These are phyloP conservation scores for Boletus barrowsii DNA, from an alignment of 768 basidiomycete species.

Conservation along the genomic window DNA sequence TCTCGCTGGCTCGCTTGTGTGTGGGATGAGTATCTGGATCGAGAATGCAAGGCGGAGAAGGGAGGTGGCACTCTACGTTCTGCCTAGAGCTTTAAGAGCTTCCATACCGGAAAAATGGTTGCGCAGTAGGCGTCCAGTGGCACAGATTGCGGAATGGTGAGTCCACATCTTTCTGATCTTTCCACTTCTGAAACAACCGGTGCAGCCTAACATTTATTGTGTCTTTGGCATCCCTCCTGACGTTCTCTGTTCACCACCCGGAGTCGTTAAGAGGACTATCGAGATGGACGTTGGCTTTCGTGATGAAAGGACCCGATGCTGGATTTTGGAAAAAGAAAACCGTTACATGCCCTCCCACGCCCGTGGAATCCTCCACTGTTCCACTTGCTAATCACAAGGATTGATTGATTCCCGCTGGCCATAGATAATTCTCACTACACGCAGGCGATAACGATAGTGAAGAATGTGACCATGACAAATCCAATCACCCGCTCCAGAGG, in stretches of 20 bases:
- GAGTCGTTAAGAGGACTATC: constrained; percentile 70
- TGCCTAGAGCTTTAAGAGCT: constrained; percentile 66
- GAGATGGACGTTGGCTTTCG: constrained; percentile 65
- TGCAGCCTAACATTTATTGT: constrained; percentile 55
- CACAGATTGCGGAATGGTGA: constrained; percentile 53
- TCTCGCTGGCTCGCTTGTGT: constrained; percentile 62
- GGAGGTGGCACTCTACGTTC: constrained; percentile 77
- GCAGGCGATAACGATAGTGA: not conserved
- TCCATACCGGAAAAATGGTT: constrained; percentile 57
- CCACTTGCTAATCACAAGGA: not conserved
- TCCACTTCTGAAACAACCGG: constrained; percentile 8
- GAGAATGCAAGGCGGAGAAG: constrained; percentile 69
- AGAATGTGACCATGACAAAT: not conserved
- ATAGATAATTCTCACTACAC: not conserved
- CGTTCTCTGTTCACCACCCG: constrained; percentile 58
- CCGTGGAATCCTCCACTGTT: constrained; percentile 1
- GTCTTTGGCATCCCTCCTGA: constrained; percentile 64
- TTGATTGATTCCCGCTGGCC: not conserved
- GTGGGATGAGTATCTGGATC: constrained; percentile 76
- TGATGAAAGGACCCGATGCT: constrained; percentile 58
- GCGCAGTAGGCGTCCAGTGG: constrained; percentile 39
- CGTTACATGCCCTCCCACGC: constrained; percentile 10
- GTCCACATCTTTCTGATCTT: constrained; percentile 10
- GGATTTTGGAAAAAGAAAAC: constrained; percentile 47
- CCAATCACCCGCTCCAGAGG: constrained; percentile 67